These are phyloP conservation scores for Rhytidiadelphus loreus DNA, from an alignment of 225 moss, liverwort and hornwort species.

Conservation along the genomic window DNA sequence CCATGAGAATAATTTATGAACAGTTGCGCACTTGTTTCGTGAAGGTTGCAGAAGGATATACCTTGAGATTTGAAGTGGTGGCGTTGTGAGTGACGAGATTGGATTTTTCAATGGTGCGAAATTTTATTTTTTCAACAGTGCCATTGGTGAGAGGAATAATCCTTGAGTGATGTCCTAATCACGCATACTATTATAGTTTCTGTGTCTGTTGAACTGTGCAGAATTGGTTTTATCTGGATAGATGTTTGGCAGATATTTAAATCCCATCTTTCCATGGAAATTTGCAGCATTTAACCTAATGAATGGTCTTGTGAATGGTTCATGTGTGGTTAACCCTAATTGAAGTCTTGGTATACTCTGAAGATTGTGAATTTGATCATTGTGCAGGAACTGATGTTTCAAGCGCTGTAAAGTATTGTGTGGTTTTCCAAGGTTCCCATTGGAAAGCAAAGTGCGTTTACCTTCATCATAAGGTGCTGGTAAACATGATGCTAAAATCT, in stretches of 20 bases:
- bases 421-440: not conserved
- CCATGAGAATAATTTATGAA: not conserved
- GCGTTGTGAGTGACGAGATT: not conserved
- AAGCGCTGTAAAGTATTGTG: not conserved
- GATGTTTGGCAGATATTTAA: not conserved
- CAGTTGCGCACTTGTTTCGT: not conserved
- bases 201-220: not conserved
- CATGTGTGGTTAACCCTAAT: not conserved
- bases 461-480: conserved; percentile 13
- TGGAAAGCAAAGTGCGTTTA: not conserved
- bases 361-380: not conserved
- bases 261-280: not conserved
- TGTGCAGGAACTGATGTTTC: conserved; percentile 2
- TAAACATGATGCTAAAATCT: conserved; percentile 58
- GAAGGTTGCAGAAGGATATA: not conserved
- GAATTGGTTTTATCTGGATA: not conserved
- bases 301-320: not conserved
- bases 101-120: not conserved
- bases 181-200: not conserved
- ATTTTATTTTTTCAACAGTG: not conserved
- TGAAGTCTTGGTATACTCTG: not conserved
- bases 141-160: not conserved
- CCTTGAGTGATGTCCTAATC: not conserved
- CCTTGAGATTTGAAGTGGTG: conserved; percentile 12
- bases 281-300: not conserved